Evolutionary conservation across 1,284 basidiomycete genomes (phyloP).

Genomic region (Paramarasmius palmivorus): DNA sequence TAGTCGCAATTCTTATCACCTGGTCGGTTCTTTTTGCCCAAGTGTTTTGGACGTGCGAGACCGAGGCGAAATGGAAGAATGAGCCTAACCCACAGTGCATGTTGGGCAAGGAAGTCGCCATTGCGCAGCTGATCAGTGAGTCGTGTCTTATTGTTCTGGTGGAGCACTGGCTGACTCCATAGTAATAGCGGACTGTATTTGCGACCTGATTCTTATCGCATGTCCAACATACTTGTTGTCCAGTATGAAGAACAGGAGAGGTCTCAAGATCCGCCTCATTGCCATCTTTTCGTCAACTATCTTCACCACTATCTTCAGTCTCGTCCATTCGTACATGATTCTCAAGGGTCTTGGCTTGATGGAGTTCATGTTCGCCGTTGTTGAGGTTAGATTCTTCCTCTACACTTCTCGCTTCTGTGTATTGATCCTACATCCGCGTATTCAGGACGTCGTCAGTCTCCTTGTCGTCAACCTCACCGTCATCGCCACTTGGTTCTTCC

Average conservation of each 20-base stretch:
- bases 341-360: conserved; percentile 16
- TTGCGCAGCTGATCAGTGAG: conserved; percentile 23
- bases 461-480: conserved; percentile 24
- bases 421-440: too few species aligned
- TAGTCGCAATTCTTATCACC: conserved; percentile 17
- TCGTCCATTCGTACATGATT: conserved; percentile 22
- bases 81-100: conserved; percentile 15
- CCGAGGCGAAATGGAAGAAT: conserved; percentile 12
- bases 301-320: conserved; percentile 22
- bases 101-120: conserved; percentile 16
- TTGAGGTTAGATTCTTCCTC: conserved; percentile 13
- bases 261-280: conserved; percentile 22
- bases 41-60: conserved; percentile 26
- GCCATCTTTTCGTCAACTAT: conserved; percentile 25
- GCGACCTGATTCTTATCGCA: conserved; percentile 23
- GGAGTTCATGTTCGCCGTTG: conserved; percentile 20
- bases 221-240: conserved; percentile 22
- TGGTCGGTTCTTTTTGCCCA: conserved; percentile 25
- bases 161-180: not conserved
- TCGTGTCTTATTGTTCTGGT: not conserved
- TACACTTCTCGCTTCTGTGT: not conserved
- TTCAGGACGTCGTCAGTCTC: conserved; percentile 18
- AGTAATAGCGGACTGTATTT: conserved; percentile 19
- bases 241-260: conserved; percentile 16
- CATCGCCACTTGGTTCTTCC: conserved; percentile 15